Evolutionary conservation across 2,329 filamentous ascomycete species (phyloP), one percentile per base, ranked within the genome.

Genomic region (Xylaria sp.): DNA sequence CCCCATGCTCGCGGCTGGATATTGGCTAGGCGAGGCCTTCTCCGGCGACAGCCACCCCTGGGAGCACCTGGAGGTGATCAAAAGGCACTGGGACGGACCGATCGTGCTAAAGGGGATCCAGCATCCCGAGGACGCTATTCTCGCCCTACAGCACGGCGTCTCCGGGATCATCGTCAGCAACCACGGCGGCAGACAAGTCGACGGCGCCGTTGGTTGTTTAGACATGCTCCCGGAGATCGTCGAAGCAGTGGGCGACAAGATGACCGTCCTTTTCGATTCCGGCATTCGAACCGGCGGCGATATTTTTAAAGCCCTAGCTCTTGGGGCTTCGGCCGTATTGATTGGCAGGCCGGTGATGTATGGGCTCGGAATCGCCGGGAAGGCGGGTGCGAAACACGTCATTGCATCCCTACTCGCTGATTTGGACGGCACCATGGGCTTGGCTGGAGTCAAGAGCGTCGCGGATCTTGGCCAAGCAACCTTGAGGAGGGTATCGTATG

Each of bases 241-340:
- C 67, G 86, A 89, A 4, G 87, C 87, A 0, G 89, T 89, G 0
- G 87, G 90, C 2, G 82, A 83, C 20, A 83, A 82, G 66, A 80
- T 90, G n/a, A 85, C 85, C 0, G 81, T 92, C 23, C 83, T 91
- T 50, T 85, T 91, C 18, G 90, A 92, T 72, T 84, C 72, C 73
- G 89, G 88, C 0, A 83, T 90, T 36, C 82, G 85, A n/a, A 81
- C 85, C 39, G 88, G 87, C 1, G 85, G 86, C 0, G 88, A 90
- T 71, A 84, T 89, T 1, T 79, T 91, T 78, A 88, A 88, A 70
- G 86, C 85, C 1, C 73, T 84, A 79, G 71, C 81, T 78, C 59
- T 86, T 77, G 81, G 87, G 4, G 88, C 85, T 2, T 86, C 82
- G 34, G 85, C 84, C 5, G 86, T 85, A 34, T 88, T 89, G 65